Percentiles rank a stretch among this genome's conserved stretches.
These are phyloP conservation scores for Chalciporus chontae DNA, from an alignment of 768 basidiomycete species.

Conservation along the genomic window DNA sequence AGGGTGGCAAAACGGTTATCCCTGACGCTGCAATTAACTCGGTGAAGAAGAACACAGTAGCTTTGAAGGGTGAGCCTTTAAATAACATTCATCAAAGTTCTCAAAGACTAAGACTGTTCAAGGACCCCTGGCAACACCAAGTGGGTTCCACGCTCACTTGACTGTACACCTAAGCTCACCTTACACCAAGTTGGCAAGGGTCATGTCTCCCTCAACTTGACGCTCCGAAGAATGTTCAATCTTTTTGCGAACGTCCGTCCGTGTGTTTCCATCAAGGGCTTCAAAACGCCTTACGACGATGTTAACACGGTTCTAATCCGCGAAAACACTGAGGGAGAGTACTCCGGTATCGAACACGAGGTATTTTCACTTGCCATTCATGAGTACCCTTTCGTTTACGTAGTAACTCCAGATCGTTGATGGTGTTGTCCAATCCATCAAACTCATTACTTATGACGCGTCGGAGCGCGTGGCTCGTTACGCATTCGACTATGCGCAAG, in stretches of 20 bases:
- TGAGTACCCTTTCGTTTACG: constrained; percentile 11
- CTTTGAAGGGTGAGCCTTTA: constrained; percentile 75
- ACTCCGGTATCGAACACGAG: constrained; percentile 99
- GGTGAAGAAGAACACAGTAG: constrained; percentile 96
- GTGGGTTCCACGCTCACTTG: constrained; percentile 46
- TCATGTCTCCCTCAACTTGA: constrained; percentile 96
- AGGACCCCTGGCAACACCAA: constrained; percentile 97
- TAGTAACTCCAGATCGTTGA: constrained; percentile 69
- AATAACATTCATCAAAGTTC: background rate
- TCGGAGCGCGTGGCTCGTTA: constrained; percentile 98
- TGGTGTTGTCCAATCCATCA: constrained; percentile 99
- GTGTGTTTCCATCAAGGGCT: constrained; percentile 92
- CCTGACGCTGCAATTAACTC: constrained; percentile 88
- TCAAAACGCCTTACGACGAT: constrained; percentile 97
- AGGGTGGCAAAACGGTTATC: constrained; percentile 95
- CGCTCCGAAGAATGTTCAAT: constrained; percentile 94
- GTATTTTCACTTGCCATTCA: constrained; percentile 37
- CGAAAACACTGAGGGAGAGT: constrained; percentile 99
- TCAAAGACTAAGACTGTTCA: constrained; percentile 9
- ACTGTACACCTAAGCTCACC: constrained; percentile 10
- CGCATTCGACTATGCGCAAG: constrained; percentile 96
- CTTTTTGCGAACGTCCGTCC: constrained; percentile 99
- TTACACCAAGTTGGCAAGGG: constrained; percentile 86
- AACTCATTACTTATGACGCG: constrained; percentile 98
- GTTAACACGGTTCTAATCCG: constrained; percentile 98